Conservation (phyloP, 2,329 filamentous ascomycete species). For the Lojkania enalia region DNA sequence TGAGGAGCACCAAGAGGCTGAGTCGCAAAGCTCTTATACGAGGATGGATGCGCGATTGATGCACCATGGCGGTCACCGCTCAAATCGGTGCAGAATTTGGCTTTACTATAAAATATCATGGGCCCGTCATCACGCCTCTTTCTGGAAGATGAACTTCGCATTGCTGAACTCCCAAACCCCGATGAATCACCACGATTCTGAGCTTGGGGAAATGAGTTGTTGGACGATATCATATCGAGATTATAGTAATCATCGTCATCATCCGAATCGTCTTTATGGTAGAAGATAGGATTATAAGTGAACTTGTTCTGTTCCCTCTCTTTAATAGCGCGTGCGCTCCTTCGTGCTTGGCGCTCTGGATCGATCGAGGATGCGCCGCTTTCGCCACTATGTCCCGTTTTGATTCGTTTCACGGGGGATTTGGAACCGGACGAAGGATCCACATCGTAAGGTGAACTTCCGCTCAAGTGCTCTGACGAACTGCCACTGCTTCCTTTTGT, state of each 20-base stretch:
- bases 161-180: constrained; percentile 50
- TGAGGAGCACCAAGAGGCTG: constrained; percentile 36
- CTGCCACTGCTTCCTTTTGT: constrained; percentile 69
- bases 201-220: constrained; percentile 32
- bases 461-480: constrained; percentile 44
- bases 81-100: constrained; percentile 78
- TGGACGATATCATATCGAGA: constrained; percentile 31
- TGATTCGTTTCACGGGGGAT: constrained; percentile 33
- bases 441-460: constrained; percentile 54
- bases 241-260: constrained; percentile 45
- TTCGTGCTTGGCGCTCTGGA: constrained; percentile 22
- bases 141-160: constrained; percentile 50
- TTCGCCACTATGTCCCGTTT: constrained; percentile 23
- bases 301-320: constrained; percentile 40
- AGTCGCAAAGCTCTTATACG: constrained; percentile 36
- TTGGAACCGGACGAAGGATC: constrained; percentile 27
- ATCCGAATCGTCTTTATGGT: constrained; percentile 48
- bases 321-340: constrained; percentile 22
- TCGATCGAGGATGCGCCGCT: constrained; percentile 23
- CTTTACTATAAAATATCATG: constrained; percentile 82
- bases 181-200: constrained; percentile 44
- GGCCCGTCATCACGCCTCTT: constrained; percentile 68
- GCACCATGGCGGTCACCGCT: constrained; percentile 61
- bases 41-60: constrained; percentile 20
- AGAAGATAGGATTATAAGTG: constrained; percentile 54